phyloP scores from a whole-genome alignment of 2,329 filamentous ascomycete species.

The Ilyonectria sp. region DNA sequence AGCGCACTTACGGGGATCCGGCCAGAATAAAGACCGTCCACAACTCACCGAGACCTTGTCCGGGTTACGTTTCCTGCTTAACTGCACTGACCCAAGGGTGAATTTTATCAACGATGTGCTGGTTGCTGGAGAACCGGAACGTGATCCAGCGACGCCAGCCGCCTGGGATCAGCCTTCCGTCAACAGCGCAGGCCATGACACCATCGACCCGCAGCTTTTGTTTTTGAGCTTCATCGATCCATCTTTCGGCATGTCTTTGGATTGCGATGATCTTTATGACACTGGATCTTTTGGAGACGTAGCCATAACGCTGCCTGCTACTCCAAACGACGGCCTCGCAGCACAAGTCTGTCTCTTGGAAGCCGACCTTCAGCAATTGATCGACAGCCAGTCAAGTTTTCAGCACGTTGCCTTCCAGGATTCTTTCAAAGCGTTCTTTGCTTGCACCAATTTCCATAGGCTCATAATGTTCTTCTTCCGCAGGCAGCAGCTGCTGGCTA shows the following conservation, averaged over 20 bases:
- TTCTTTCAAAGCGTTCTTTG: background rate
- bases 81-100: conserved; percentile 17
- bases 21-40: background rate
- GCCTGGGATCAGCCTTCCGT: conserved; percentile 1
- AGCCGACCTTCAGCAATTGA: background rate
- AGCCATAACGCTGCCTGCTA: background rate
- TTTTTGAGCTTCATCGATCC: conserved; percentile 6
- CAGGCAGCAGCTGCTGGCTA: background rate
- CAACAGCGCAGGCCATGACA: background rate
- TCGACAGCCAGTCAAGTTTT: too few species aligned
- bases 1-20: background rate
- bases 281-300: background rate
- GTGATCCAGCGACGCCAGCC: conserved; percentile 12
- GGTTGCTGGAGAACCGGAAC: conserved; percentile 30
- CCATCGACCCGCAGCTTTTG: background rate
- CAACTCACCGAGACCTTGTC: too few species aligned
- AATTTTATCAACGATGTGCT: conserved; percentile 19
- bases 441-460: background rate
- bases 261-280: background rate
- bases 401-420: background rate
- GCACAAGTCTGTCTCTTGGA: conserved; percentile 1
- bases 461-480: background rate
- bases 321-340: background rate
- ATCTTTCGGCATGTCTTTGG: background rate
- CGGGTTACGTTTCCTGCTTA: conserved; percentile 22